Percentiles rank a stretch among this genome's conserved stretches.
Evolutionary conservation across 2,329 filamentous ascomycete species (phyloP).

Genomic region (Aspergillus luchuensis): DNA sequence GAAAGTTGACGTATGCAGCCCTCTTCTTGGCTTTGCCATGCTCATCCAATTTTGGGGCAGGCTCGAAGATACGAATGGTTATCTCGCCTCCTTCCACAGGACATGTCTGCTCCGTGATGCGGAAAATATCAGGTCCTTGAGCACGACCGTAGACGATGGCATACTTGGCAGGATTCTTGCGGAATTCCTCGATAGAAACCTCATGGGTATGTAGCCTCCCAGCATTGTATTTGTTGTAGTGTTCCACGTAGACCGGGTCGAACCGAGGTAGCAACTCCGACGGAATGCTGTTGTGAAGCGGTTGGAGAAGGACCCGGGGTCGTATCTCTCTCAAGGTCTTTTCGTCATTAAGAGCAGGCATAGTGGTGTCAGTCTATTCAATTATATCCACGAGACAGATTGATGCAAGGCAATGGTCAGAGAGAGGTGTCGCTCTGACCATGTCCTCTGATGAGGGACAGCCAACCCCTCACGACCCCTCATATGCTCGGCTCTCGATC

Average conservation of each 20-base stretch:
- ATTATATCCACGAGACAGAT: no score
- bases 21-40: constrained; percentile 33
- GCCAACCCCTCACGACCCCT: constrained; percentile 1
- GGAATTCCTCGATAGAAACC: constrained; percentile 43
- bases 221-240: constrained; percentile 47
- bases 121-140: constrained; percentile 38
- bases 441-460: neutral
- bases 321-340: constrained; percentile 28
- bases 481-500: neutral
- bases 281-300: constrained; percentile 48
- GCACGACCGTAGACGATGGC: constrained; percentile 43
- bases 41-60: constrained; percentile 26
- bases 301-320: constrained; percentile 31
- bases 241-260: constrained; percentile 45
- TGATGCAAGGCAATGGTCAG: neutral
- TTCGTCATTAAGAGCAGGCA: constrained; percentile 19
- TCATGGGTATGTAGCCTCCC: constrained; percentile 48
- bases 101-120: constrained; percentile 45
- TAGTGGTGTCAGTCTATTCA: neutral
- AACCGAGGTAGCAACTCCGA: constrained; percentile 39
- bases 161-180: constrained; percentile 44
- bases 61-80: constrained; percentile 45
- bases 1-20: constrained; percentile 47
- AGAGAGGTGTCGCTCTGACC: neutral
- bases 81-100: constrained; percentile 45